Evolutionary conservation across 352 stramenopile species (phyloP).

Genomic region (Aphanomyces invadans): DNA sequence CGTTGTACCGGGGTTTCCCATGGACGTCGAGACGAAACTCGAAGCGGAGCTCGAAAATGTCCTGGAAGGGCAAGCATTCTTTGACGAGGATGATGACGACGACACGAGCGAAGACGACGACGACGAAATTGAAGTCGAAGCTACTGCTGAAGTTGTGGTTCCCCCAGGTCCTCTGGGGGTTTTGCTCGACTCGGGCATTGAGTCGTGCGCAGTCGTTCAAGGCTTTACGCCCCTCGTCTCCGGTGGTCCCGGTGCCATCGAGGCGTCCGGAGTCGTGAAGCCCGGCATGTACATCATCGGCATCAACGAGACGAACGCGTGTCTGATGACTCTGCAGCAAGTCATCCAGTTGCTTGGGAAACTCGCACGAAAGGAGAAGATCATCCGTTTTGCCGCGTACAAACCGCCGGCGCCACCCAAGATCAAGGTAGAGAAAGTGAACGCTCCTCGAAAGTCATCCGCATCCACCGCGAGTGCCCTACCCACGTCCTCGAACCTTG

Average conservation of each 20-base stretch:
- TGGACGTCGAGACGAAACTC: conserved; percentile 1
- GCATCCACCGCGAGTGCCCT: not conserved
- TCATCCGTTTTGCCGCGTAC: conserved; percentile 74
- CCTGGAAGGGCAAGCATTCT: conserved; percentile 65
- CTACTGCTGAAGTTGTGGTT: conserved; percentile 64
- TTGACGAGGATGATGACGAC: conserved; percentile 73
- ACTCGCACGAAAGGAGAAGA: conserved; percentile 65
- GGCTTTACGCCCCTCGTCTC: conserved; percentile 62
- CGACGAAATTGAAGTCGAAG: conserved; percentile 68
- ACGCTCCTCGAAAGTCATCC: no score
- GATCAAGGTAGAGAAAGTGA: not conserved
- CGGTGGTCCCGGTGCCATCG: conserved; percentile 55
- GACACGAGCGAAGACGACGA: conserved; percentile 32
- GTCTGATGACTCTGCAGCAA: conserved; percentile 63
- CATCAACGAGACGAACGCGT: conserved; percentile 80
- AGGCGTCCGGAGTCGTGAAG: conserved; percentile 51
- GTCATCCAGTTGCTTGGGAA: conserved; percentile 51
- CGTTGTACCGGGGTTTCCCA: conserved; percentile 29
- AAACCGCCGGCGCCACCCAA: conserved; percentile 26
- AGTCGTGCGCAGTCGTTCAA: conserved; percentile 70
- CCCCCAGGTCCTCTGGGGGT: conserved; percentile 64
- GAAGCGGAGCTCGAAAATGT: conserved; percentile 34
- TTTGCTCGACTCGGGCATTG: conserved; percentile 66
- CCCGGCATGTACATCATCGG: conserved; percentile 81
- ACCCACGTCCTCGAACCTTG: not conserved